Base-by-base conservation (phyloP, 2,329 filamentous ascomycete genomes). In the Metarhizium guizhouense region DNA sequence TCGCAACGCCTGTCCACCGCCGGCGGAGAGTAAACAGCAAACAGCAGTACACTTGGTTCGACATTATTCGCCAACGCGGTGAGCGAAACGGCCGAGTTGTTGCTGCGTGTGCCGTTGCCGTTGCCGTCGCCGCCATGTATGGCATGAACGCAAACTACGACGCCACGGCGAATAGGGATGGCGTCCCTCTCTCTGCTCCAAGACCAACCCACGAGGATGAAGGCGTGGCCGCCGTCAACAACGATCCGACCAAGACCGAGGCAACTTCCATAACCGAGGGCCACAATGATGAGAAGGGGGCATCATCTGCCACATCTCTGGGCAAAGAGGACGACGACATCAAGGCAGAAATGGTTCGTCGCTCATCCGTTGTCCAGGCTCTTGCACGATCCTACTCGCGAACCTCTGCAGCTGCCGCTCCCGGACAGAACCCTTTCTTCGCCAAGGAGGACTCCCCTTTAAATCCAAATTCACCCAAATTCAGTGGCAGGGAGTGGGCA, bases 401-500 rank as follows among this genome's bases (percentile, higher is more conserved):
- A 38, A 73, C 76, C 56, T 82, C 77, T 2, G 70, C 64, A 42
- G 61, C 61, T 25, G 63, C 59, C 10, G 30, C 40, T 25, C 4
- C 50, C 3, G 62, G 63, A 54, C 54, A 55, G 29, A 83, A 83
- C 65, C 77, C 80, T 13, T 85, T 84, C 63, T 60, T 73, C 49
- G 71, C 71, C 40, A 72, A 64, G 11, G 68, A 74, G 42, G 70
- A 80, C 58, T 81, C 79, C n/a, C 70, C 74, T 1, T 65, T 83
- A 34, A 80, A 84, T 64, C 81, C 81, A 3, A 67, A 65, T 53
- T 82, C 77, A 4, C 66, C 70, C 29, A 75, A 79, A 56, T 85
- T 85, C 67, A 78, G 73, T 55, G 74, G 72, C 34, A 75, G 76
- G 51, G 73, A 76, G 47, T 87, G 85, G 85, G 80, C 81, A 57